Base-by-base conservation (phyloP, 2,329 filamentous ascomycete species). In the Pseudogymnoascus sp. region DNA sequence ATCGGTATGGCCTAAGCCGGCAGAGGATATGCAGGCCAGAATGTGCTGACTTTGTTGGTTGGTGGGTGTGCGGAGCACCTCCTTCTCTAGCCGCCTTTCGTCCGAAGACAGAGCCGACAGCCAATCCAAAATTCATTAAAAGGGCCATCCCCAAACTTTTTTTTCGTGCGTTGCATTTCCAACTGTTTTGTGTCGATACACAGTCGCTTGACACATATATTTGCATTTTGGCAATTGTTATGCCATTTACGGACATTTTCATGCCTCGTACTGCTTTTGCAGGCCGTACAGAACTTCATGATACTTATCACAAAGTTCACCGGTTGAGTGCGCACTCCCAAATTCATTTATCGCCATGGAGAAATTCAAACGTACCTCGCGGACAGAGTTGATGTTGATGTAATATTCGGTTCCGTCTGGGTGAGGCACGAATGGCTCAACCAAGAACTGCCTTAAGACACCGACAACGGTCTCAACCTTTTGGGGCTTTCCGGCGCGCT, bases 371-470 rank as follows among this genome's bases (percentile, higher is more conserved):
- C 92, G 87, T 87, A 97, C 94, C 87, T 97, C 94, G 83, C 94
- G 90, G 74, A 96, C 92, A 67, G 94, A 97, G 86, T 97, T 94
- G 83, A 99, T 99, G 87, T 97, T 97, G 83, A 99, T 96, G 81
- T 99, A 99, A 83, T 97, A 97, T 80, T 99, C 94, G 67, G 93
- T 97, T 76, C 92, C 88, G 72, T 92, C 85, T 67, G 92, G 89
- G 79, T 99, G 94, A 72, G 93, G 94, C 66, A 97, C 92, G 74
- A 99, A 97, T 60, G 94, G 94, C 86, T 99, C 94, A 70, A 99
- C 92, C 68, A 99, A 83, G 84, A 99, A 99, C 73, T 95, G 90
- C 76, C 92, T 88, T 75, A 99, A 84, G 67, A 89, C 85, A 76
- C 94, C 94, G 67, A 89, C 85, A 69, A 92, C 87, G 71, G 89